phyloP scores from a whole-genome alignment of 371 early-diverging fungal species.

The Mucor sp. region DNA sequence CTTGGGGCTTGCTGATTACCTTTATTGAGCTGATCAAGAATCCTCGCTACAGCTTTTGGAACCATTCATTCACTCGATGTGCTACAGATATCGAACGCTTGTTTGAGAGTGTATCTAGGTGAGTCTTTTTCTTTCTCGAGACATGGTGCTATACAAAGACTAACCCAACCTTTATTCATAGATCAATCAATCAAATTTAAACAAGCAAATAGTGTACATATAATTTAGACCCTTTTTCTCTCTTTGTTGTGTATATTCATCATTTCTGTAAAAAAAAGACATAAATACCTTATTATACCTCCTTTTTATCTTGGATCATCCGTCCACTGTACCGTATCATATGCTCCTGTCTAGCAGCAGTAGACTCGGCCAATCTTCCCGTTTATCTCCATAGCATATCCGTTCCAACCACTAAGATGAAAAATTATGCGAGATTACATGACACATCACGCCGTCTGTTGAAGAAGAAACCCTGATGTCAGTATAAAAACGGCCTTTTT shows the following conservation, averaged over 20 bases:
- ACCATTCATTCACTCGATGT: slow-evolving; percentile 74
- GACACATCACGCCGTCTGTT: background rate
- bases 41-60: slow-evolving; percentile 89
- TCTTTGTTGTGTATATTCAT: slow-evolving; percentile 10
- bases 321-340: background rate
- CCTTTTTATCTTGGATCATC: background rate
- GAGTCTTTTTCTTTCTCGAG: slow-evolving; percentile 5
- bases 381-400: background rate
- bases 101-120: slow-evolving; percentile 74
- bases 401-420: background rate
- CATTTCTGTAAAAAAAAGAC: slow-evolving; percentile 7
- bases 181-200: slow-evolving; percentile 53
- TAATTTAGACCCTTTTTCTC: background rate
- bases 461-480: background rate
- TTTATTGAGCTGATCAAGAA: slow-evolving; percentile 97
- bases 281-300: background rate
- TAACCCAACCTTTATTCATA: slow-evolving; percentile 3
- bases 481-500: background rate
- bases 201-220: slow-evolving; percentile 3
- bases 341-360: background rate
- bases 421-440: slow-evolving; percentile 9
- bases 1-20: slow-evolving; percentile 96
- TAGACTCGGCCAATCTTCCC: background rate
- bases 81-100: slow-evolving; percentile 76
- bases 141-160: too few relatives aligned